Evolutionary conservation across 768 basidiomycete genomes (phyloP), one percentile per base, ranked within the genome.

Genomic region (Galerina sulciceps): DNA sequence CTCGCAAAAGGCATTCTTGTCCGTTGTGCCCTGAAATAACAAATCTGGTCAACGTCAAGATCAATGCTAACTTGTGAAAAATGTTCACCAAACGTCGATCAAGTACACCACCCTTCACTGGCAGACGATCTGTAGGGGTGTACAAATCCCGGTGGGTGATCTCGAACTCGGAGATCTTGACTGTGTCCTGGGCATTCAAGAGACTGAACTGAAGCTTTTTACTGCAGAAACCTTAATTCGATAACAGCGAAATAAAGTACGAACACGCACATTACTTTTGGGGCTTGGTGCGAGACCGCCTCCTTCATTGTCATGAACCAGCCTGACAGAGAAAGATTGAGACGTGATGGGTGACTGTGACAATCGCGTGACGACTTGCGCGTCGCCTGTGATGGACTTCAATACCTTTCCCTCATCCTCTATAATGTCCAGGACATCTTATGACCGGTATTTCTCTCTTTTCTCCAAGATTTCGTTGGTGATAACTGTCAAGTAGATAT

Each of bases 151-250:
- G 84, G 71, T 93, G 90, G 15, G 93, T 95, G 64, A 97, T 91
- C 75, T 99, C 94, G 66, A 96, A 97, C 73, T 99, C 96, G 9
- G 97, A 91, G 57, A 98, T 85, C 70, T 90, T 91, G 65, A 99
- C 97, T 4, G 96, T 91, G 69, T 99, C 96, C 73, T 98, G 95
- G 26, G 93, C 89, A 73, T 89, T 93, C 65, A 99, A 81, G 50
- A 96, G 84, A 71, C 91, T 91, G 76, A 99, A 99, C 79, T 99
- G 97, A 34, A 99, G 84, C 72, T 93, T 89, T 80, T 98, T 98
- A 68, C 96, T 97, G 71, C 35, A 55, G 36, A 48, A 56, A 35
- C 46, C 58, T 20, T 48, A 61, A 40, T 67, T 60, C 45, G 56
- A 53, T 3, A 15, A 40, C 44, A 40, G 22, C 26, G 23, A 23